Percentiles rank a stretch among this genome's conserved stretches.
These are phyloP conservation scores for Paramecium caudatum DNA, from an alignment of 73 alveolate species.

Conservation along the genomic window DNA sequence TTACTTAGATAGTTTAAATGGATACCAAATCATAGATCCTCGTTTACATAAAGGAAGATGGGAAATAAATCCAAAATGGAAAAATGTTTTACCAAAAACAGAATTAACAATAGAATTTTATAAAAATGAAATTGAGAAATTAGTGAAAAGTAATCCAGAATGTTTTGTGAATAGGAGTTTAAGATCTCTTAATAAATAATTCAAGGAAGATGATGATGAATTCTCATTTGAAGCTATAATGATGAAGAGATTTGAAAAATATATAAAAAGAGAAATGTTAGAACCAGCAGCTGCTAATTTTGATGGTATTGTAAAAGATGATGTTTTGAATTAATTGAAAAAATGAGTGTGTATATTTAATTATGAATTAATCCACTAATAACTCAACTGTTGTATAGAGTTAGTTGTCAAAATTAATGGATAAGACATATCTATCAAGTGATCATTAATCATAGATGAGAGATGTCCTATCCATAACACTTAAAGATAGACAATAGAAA, in stretches of 20 bases:
- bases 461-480: not conserved
- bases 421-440: not conserved
- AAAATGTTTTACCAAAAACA: not conserved
- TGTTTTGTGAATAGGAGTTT: conserved; percentile 26
- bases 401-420: not conserved
- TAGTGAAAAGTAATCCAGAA: conserved; percentile 47
- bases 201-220: conserved; percentile 17
- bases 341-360: not conserved
- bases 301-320: not conserved
- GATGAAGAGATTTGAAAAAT: conserved; percentile 29
- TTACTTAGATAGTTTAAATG: conserved; percentile 25
- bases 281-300: conserved; percentile 47
- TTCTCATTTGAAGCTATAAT: conserved; percentile 65
- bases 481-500: not conserved
- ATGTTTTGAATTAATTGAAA: not conserved
- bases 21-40: conserved; percentile 38
- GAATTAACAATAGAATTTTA: conserved; percentile 17
- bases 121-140: conserved; percentile 12
- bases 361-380: conserved; percentile 8
- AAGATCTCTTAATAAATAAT: not conserved
- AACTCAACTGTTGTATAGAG: not conserved
- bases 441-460: conserved; percentile 28
- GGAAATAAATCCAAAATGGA: conserved; percentile 51
- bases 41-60: conserved; percentile 48
- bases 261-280: conserved; percentile 43